Evolutionary conservation across 169 alveolate genomes (phyloP), one percentile per base, ranked within the genome.

Genomic region (Plasmodium adleri): DNA sequence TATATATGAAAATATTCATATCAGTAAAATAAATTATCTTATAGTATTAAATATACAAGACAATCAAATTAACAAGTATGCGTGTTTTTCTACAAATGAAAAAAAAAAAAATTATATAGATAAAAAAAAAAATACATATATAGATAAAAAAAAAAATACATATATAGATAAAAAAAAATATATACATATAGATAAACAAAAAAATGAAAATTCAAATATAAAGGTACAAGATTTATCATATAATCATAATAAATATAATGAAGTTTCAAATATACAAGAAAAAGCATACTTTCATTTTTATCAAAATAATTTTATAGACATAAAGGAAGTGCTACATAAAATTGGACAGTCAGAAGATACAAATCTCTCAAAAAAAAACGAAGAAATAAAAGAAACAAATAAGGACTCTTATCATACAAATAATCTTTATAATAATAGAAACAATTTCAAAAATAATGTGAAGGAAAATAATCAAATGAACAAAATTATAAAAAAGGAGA

Each of bases 251-350:
- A 64, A 78, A 66, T 10, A 39, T 15, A 10, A 26, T 64, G 28
- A 20, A 13, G 13, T 3, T 1, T 13, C 67, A 13, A 68, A 83
- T 66, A 5, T 39, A 39, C 47, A 39, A 39, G 47, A 39, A 39
- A 39, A 39, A 39, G 47, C 0, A 39, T 83, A 83, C 49, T 83
- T 83, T 49, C 59, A 83, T 83, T 83, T 83, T 83, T 67, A 83
- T 50, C 74, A 83, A 83, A 83, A 83, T 68, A 83, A 83, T 43
- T 83, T 83, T n/a, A 83, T 83, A 20, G 83, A 83, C 50, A 17
- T 83, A 63, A 83, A 83, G 47, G 26, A 67, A 52, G 32, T 83
- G 13, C 20, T 68, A n/a, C 52, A 83, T 26, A 52, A 68, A 56
- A 83, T 83, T 32, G 47, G 47, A 39, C 47, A 5, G 5, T 39